Conservation (phyloP, 805 yeast genomes). For the Ogataea wickerhamii region DNA sequence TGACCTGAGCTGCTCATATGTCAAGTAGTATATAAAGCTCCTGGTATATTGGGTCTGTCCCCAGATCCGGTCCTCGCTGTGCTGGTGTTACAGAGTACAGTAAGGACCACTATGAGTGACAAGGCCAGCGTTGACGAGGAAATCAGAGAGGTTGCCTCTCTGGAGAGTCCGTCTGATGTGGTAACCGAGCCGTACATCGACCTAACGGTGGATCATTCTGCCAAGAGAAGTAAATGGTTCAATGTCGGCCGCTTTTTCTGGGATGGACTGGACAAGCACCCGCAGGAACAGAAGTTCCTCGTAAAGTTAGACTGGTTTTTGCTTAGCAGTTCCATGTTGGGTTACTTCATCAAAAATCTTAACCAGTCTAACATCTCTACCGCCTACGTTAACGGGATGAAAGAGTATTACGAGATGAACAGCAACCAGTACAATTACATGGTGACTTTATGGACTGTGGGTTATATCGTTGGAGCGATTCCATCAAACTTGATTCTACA, state of each 20-base stretch:
- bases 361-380: constrained; percentile 58
- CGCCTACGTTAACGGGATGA: constrained; percentile 66
- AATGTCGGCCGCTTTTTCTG: constrained; percentile 19
- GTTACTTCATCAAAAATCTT: constrained; percentile 63
- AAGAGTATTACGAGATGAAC: constrained; percentile 49
- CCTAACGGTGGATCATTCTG: constrained; percentile 4
- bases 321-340: constrained; percentile 48
- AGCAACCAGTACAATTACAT: constrained; percentile 48
- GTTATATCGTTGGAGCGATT: constrained; percentile 45
- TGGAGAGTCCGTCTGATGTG: background rate
- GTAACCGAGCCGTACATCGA: constrained; percentile 5
- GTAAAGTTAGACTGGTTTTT: constrained; percentile 53
- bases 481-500: constrained; percentile 45
- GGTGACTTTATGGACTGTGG: constrained; percentile 45
- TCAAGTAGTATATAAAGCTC: too few relatives aligned
- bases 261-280: constrained; percentile 35
- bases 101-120: too few relatives aligned
- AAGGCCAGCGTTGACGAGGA: background rate
- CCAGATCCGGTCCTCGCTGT: too few relatives aligned
- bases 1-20: too few relatives aligned
- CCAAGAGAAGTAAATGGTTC: constrained; percentile 6
- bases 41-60: too few relatives aligned
- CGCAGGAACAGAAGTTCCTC: constrained; percentile 35
- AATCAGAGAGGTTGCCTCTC: background rate
- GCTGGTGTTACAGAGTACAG: too few relatives aligned